Base-by-base conservation (phyloP, 139 green algal species). In the Picochlorum sp. region DNA sequence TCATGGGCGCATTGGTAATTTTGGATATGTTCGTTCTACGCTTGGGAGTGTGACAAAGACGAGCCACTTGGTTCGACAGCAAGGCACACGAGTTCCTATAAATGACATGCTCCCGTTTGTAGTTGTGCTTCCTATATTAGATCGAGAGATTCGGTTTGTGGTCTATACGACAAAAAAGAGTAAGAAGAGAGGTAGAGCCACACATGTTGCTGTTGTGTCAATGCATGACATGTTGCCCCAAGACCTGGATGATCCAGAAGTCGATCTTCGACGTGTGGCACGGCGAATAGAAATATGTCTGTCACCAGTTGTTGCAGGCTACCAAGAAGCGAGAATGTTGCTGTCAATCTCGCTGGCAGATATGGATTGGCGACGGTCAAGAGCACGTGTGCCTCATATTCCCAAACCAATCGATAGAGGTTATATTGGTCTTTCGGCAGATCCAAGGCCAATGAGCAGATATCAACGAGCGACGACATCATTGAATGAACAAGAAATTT, bases 181-280 rank as follows among this genome's bases (percentile, higher is more conserved):
- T 65, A 28, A 66, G 49, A 45, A 51, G 23, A 24, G 30, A 57
- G 63, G 20, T n/a, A 45, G 20, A 57, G 21, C 23, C 44, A 24
- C 20, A 30, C 16, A 65, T 11, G 23, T 70, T 45, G 23, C 13
- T 38, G 23, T 16, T 9, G 15, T 47, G 45, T 38, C 38, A 49
- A 9, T 70, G 52, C 49, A 14, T 15, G 34, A 45, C 45, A 18
- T 54, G 16, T 54, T 54, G 0, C 47, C 47, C 28, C 28, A 30
- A 54, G 47, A 54, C 47, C n/a, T 54, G 8, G 15, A 21, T 7
- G 47, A 54, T 54, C 16, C 16, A 21, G n/a, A 54, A 1, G 47
- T 54, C 8, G 13, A 54, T 13, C n/a, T 54, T 20, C 16, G 47
- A 21, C 7, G 6, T 9, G 47, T 13, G 5, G 5, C n/a, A 26